Conservation (phyloP, 192 early-diverging fungal species). For the Mortierella antarctica region DNA sequence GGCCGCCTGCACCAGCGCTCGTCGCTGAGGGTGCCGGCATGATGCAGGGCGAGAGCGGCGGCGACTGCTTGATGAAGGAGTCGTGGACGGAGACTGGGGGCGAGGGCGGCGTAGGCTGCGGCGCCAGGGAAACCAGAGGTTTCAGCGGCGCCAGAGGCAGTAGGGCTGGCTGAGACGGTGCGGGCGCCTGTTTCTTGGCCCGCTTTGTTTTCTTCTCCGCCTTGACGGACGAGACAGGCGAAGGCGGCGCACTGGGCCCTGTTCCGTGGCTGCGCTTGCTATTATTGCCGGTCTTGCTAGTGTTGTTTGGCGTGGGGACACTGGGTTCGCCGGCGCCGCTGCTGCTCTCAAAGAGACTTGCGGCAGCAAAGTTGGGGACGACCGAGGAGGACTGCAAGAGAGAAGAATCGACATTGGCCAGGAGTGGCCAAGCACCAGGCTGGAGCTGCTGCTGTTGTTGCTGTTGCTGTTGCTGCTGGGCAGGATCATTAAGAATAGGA, state of each 20-base stretch:
- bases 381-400: conserved; percentile 14
- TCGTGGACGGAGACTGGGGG: conserved; percentile 32
- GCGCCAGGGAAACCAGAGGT: conserved; percentile 39
- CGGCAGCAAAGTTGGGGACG: neutral
- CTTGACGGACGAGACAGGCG: conserved; percentile 28
- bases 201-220: conserved; percentile 30
- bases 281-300: neutral
- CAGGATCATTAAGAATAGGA: conserved; percentile 2
- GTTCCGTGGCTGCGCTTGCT: neutral
- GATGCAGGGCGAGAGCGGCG: conserved; percentile 46
- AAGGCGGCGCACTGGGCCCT: conserved; percentile 25
- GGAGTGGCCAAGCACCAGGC: conserved; percentile 43
- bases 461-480: conserved; percentile 26
- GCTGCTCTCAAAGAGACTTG: neutral
- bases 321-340: neutral
- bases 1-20: conserved; percentile 6
- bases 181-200: conserved; percentile 30
- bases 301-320: neutral
- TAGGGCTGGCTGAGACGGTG: conserved; percentile 18
- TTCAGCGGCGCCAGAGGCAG: conserved; percentile 47
- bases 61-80: conserved; percentile 26
- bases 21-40: conserved; percentile 14
- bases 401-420: conserved; percentile 16
- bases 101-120: conserved; percentile 39
- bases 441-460: conserved; percentile 15